Evolutionary conservation across 805 yeast genomes (phyloP).

Genomic region (Naumovozyma baii): DNA sequence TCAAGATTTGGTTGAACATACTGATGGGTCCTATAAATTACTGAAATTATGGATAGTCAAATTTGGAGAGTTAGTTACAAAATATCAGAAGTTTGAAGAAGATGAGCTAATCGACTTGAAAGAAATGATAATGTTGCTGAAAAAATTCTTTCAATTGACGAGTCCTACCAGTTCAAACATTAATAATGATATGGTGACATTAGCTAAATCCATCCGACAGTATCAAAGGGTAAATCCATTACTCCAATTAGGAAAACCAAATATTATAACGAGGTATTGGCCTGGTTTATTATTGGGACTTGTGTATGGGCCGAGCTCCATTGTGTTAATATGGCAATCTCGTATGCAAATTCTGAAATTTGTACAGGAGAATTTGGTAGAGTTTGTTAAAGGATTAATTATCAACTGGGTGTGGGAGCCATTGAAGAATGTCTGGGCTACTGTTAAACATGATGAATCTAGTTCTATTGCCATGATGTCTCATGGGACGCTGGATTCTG

Average conservation of each 20-base stretch:
- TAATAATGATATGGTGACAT: not conserved
- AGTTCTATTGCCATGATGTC: constrained; percentile 69
- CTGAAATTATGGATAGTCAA: constrained; percentile 7
- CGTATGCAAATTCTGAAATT: constrained; percentile 47
- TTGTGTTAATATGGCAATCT: constrained; percentile 38
- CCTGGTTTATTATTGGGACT: constrained; percentile 38
- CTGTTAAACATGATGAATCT: constrained; percentile 75
- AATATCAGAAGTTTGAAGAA: too few relatives aligned
- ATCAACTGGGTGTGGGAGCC: constrained; percentile 81
- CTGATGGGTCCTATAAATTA: not conserved
- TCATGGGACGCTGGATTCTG: constrained; percentile 68
- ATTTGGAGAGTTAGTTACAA: constrained; percentile 10
- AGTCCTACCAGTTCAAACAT: too few relatives aligned
- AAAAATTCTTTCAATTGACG: not conserved
- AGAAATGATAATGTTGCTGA: too few relatives aligned
- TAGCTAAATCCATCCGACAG: not conserved
- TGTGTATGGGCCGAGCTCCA: constrained; percentile 46
- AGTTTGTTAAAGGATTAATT: constrained; percentile 59
- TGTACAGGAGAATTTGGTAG: constrained; percentile 48
- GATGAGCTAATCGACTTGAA: too few relatives aligned
- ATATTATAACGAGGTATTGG: constrained; percentile 51
- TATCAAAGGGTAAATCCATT: constrained; percentile 1
- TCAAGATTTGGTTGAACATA: not conserved
- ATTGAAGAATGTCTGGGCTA: constrained; percentile 54
- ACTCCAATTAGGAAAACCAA: constrained; percentile 29